phyloP scores from a whole-genome alignment of 2,329 filamentous ascomycete species.

The Paecilomyces dactylethromorphus region DNA sequence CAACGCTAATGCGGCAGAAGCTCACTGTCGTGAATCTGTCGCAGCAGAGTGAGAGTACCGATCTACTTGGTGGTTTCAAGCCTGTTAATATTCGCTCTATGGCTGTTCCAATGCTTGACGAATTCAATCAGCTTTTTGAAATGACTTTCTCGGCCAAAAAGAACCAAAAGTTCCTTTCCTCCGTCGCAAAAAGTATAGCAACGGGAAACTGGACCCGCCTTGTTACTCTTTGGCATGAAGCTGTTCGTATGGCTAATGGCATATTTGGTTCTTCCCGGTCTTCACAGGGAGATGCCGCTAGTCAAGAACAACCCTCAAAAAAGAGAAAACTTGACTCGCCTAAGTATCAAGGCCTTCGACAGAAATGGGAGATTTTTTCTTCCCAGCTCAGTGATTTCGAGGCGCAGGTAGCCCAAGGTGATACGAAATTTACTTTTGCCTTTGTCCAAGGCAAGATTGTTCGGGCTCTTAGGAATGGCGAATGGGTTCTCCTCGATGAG shows the following conservation, averaged over 20 bases:
- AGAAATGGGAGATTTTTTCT: conserved; percentile 76
- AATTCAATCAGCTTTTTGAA: conserved; percentile 84
- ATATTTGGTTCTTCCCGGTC: conserved; percentile 54
- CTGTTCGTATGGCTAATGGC: conserved; percentile 76
- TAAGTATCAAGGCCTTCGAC: conserved; percentile 50
- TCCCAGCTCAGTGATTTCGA: conserved; percentile 71
- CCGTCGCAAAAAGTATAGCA: conserved; percentile 70
- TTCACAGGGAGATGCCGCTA: conserved; percentile 32
- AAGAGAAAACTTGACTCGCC: conserved; percentile 57
- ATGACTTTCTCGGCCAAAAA: conserved; percentile 81
- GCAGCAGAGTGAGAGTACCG: conserved; percentile 95
- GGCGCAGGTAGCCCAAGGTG: conserved; percentile 64
- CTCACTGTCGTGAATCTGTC: conserved; percentile 92
- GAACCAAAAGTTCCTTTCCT: conserved; percentile 79
- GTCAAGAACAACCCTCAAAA: conserved; percentile 61
- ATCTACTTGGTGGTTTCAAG: conserved; percentile 92
- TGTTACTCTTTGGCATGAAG: conserved; percentile 80
- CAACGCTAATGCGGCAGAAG: conserved; percentile 74
- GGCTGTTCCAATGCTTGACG: conserved; percentile 83
- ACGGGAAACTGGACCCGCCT: conserved; percentile 84
- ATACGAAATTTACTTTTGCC: conserved; percentile 79
- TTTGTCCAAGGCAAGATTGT: conserved; percentile 96
- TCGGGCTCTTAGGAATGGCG: conserved; percentile 89
- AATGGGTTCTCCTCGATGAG: conserved; percentile 95
- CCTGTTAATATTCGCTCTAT: conserved; percentile 85